Conservation (phyloP, 164 flowering plant species). For the Aristolochia contorta region DNA sequence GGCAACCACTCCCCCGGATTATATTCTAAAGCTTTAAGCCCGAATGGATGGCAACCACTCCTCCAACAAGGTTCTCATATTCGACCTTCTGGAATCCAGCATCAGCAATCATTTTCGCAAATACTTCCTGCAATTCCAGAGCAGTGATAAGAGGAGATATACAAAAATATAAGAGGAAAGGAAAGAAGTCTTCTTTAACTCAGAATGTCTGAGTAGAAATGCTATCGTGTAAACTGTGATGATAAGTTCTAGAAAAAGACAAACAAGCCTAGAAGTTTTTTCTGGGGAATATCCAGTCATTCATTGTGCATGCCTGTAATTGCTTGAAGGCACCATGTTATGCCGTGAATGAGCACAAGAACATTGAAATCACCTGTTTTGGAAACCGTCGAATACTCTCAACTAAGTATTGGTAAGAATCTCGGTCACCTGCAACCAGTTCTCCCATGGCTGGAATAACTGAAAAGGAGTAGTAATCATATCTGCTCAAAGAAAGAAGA, state of each 20-base stretch:
- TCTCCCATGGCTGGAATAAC: constrained; percentile 86
- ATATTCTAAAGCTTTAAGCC: constrained; percentile 40
- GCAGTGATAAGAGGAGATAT: no score
- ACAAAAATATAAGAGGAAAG: no score
- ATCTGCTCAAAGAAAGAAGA: constrained; percentile 32
- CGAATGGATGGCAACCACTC: constrained; percentile 89
- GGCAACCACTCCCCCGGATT: no score
- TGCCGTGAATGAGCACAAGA: neutral
- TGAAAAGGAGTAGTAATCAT: constrained; percentile 81
- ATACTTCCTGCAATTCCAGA: constrained; percentile 47
- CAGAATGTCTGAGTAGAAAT: no score
- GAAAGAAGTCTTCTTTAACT: no score
- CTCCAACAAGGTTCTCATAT: constrained; percentile 88
- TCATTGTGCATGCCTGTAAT: no score
- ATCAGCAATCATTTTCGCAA: constrained; percentile 79
- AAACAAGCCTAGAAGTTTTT: no score
- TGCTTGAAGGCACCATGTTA: no score
- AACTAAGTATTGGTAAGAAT: constrained; percentile 86
- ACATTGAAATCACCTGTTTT: constrained; percentile 42
- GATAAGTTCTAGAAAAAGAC: no score
- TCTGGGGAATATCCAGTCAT: no score
- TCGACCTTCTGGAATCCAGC: constrained; percentile 93
- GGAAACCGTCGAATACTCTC: constrained; percentile 94
- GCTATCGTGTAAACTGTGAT: no score
- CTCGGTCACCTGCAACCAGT: constrained; percentile 81